phyloP scores from a whole-genome alignment of 2,329 filamentous ascomycete species.

The Trichocomaceae sp. region DNA sequence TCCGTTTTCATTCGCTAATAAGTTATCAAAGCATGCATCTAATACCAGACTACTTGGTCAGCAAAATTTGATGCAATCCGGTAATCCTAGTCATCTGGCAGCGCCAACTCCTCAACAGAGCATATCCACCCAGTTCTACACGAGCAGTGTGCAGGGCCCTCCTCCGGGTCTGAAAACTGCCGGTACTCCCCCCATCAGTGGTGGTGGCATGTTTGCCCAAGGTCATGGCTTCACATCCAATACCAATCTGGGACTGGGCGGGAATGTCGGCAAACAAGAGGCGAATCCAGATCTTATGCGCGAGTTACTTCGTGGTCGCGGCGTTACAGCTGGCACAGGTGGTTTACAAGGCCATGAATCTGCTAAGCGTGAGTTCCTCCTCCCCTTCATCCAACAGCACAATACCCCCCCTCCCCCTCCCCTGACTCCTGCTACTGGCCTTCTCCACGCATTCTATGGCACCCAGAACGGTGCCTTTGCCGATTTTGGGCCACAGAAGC shows the following conservation, averaged over 20 bases:
- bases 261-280: slow-evolving; percentile 62
- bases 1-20: slow-evolving; percentile 80
- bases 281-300: slow-evolving; percentile 68
- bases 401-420: slow-evolving; percentile 66
- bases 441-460: slow-evolving; percentile 87
- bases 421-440: slow-evolving; percentile 86
- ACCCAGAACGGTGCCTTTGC: slow-evolving; percentile 77
- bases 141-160: slow-evolving; percentile 79
- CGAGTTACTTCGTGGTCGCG: slow-evolving; percentile 68
- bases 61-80: slow-evolving; percentile 39
- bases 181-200: slow-evolving; percentile 77
- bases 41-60: slow-evolving; percentile 53
- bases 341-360: slow-evolving; percentile 70
- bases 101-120: slow-evolving; percentile 33
- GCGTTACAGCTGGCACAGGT: slow-evolving; percentile 49
- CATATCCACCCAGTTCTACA: slow-evolving; percentile 65
- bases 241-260: slow-evolving; percentile 57
- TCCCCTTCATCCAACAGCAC: slow-evolving; percentile 86
- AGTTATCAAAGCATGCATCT: slow-evolving; percentile 51
- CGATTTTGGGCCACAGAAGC: slow-evolving; percentile 83
- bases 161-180: slow-evolving; percentile 93
- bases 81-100: slow-evolving; percentile 32
- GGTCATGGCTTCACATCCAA: slow-evolving; percentile 69
- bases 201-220: slow-evolving; percentile 80
- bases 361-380: slow-evolving; percentile 97